Percentiles rank a stretch among this genome's conserved stretches.
These are phyloP conservation scores for Zygosaccharomyces pseudobailii DNA, from an alignment of 1,139 yeast species.

Conservation along the genomic window DNA sequence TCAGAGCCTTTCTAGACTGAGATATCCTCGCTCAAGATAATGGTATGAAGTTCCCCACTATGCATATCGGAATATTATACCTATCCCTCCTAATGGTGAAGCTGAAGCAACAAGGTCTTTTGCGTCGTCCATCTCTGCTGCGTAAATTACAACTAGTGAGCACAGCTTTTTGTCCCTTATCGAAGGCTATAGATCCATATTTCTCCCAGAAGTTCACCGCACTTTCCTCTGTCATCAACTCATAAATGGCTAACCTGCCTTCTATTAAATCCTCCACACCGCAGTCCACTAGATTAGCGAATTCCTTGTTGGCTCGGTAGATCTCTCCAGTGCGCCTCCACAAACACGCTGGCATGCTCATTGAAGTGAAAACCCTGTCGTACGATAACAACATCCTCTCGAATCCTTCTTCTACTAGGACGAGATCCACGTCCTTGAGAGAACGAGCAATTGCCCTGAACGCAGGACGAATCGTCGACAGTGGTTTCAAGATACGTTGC, in stretches of 20 bases:
- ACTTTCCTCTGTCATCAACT: slow-evolving; percentile 92
- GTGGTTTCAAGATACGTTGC: slow-evolving; percentile 83
- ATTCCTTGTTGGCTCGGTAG: slow-evolving; percentile 91
- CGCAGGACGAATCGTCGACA: slow-evolving; percentile 86
- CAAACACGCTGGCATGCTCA: slow-evolving; percentile 97
- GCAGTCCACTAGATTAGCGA: slow-evolving; percentile 92
- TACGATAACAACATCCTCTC: slow-evolving; percentile 91
- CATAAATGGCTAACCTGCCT: slow-evolving; percentile 89
- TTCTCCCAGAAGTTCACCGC: slow-evolving; percentile 99
- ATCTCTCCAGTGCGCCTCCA: slow-evolving; percentile 98
- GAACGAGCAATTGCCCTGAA: slow-evolving; percentile 91
- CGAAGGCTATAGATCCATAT: slow-evolving; percentile 94
- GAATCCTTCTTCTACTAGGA: slow-evolving; percentile 88
- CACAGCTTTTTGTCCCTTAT: slow-evolving; percentile 92
- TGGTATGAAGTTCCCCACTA: slow-evolving; percentile 94
- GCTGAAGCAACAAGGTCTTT: slow-evolving; percentile 87
- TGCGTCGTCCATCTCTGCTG: slow-evolving; percentile 74
- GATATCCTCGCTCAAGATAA: slow-evolving; percentile 35
- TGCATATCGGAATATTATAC: slow-evolving; percentile 93
- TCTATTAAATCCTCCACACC: slow-evolving; percentile 87
- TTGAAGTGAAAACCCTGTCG: slow-evolving; percentile 91
- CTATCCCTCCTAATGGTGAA: slow-evolving; percentile 91
- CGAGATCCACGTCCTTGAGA: slow-evolving; percentile 84
- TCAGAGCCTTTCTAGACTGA: no score
- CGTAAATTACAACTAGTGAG: slow-evolving; percentile 85